phyloP scores from a whole-genome alignment of 805 yeast species.

The Yamadazyma paraphyllophila region DNA sequence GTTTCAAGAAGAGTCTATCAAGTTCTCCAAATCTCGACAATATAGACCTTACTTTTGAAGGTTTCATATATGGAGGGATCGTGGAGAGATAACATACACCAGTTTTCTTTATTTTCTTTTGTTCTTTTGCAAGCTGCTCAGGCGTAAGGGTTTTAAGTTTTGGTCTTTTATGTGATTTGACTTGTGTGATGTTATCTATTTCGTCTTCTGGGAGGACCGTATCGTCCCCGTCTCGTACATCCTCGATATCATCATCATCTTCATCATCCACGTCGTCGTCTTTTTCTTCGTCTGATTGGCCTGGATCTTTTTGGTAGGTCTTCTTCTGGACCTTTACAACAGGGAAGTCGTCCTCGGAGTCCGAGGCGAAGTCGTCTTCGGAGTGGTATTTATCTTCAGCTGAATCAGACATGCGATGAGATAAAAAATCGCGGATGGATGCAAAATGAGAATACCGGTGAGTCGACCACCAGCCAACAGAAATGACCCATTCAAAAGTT shows the following conservation, averaged over 20 bases:
- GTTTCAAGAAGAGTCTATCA: slow-evolving; percentile 83
- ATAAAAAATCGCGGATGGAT: slow-evolving; percentile 4
- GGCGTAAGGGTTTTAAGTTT: slow-evolving; percentile 58
- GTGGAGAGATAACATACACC: slow-evolving; percentile 93
- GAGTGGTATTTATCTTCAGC: slow-evolving; percentile 6
- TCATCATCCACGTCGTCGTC: slow-evolving; percentile 16
- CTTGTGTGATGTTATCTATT: slow-evolving; percentile 13
- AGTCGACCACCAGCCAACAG: neutral
- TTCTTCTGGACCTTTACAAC: slow-evolving; percentile 16
- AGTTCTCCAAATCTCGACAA: slow-evolving; percentile 79
- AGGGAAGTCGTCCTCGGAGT: slow-evolving; percentile 14
- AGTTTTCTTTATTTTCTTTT: slow-evolving; percentile 59
- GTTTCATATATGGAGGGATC: slow-evolving; percentile 97
- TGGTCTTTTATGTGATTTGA: slow-evolving; percentile 20
- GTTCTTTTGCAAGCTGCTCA: slow-evolving; percentile 52
- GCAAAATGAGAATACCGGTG: slow-evolving; percentile 1
- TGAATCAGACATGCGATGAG: slow-evolving; percentile 9
- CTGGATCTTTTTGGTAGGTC: slow-evolving; percentile 5
- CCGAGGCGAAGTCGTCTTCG: slow-evolving; percentile 13
- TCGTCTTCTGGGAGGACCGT: slow-evolving; percentile 9
- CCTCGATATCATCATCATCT: slow-evolving; percentile 15
- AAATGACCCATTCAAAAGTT: too few species aligned
- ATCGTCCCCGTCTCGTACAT: slow-evolving; percentile 8
- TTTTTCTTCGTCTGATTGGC: slow-evolving; percentile 16
- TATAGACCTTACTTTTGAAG: slow-evolving; percentile 81